Base-by-base conservation (phyloP, 2,329 filamentous ascomycete species). In the Dothistroma pini region DNA sequence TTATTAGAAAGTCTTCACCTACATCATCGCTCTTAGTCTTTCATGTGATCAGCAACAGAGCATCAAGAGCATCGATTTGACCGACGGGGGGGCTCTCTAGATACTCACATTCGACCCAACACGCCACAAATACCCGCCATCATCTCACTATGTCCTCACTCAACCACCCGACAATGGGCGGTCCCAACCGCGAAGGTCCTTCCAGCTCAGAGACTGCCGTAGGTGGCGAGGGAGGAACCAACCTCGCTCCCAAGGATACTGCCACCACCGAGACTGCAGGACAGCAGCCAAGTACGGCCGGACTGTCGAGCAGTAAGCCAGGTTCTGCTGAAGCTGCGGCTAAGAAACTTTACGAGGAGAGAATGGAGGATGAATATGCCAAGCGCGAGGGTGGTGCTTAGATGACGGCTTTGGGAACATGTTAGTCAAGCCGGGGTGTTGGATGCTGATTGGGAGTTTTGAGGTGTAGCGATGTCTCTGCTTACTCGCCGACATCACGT, bases 321-420 rank as follows among this genome's bases (percentile, higher is more conserved):
- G 68, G 66, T 35, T 69, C 66, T 22, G 71, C 74, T 1, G 72
- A 75, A 52, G 68, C 63, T 9, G 69, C 70, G 22, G 70, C 69
- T 2, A 75, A 75, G 60, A 74, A 70, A 65, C 49, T 74, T 57
- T 78, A 76, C 63, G 73, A 75, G 61, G 74, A 78, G 67, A 70
- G 69, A 22, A 78, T 79, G 63, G 75, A 78, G 66, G 76, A 77
- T 1, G 77, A 78, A 63, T 79, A 78, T 68, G 77, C 76, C 1
- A 78, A 78, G 73, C 68, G 75, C 31, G 76, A 78, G 65, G 76
- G 77, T 10, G 76, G 76, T 50, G 76, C 76, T 48, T 78, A 41
- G 41, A n/a, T 38, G 35, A 12, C 35, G 8, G 35, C 35, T 14
- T 14, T 11, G 35, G 5, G 35, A 12, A 38, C 35, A 12, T 16